phyloP scores from a whole-genome alignment of 192 early-diverging fungal species.

The Coemansia sp. region DNA sequence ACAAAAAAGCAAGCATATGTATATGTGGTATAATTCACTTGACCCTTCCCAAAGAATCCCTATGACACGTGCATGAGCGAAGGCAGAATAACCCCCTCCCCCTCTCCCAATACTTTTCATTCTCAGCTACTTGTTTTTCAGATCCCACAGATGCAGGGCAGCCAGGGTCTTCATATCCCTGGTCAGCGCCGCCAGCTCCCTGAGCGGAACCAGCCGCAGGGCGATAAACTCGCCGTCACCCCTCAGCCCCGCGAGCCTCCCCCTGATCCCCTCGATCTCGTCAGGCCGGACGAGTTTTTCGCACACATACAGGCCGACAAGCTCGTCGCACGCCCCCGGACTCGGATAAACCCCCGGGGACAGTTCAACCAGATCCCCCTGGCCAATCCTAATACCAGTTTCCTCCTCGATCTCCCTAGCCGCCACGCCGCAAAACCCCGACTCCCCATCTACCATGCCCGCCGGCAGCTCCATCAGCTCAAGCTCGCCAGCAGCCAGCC shows the following conservation, averaged over 20 bases:
- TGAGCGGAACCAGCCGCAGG: constrained; percentile 61
- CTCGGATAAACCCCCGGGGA: constrained; percentile 67
- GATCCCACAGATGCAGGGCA: constrained; percentile 61
- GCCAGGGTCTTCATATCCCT: constrained; percentile 72
- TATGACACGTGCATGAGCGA: no score
- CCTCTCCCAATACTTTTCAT: no score
- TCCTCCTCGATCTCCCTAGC: constrained; percentile 81
- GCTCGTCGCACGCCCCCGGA: constrained; percentile 80
- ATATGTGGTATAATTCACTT: no score
- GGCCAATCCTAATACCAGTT: constrained; percentile 65
- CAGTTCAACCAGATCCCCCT: constrained; percentile 65
- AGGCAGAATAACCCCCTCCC: no score
- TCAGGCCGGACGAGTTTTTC: constrained; percentile 53
- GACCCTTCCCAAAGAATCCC: no score
- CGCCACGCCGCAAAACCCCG: constrained; percentile 69
- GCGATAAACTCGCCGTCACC: constrained; percentile 77
- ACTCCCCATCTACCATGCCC: constrained; percentile 75
- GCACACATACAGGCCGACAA: constrained; percentile 66
- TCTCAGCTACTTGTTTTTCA: background rate
- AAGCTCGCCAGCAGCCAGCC: constrained; percentile 62
- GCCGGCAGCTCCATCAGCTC: constrained; percentile 76
- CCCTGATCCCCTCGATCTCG: constrained; percentile 61
- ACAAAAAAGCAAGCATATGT: no score
- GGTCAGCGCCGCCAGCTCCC: constrained; percentile 62
- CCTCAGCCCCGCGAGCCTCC: constrained; percentile 64